These are phyloP conservation scores for Citrus australasica DNA, from an alignment of 345 rosid genomes.

Conservation along the genomic window DNA sequence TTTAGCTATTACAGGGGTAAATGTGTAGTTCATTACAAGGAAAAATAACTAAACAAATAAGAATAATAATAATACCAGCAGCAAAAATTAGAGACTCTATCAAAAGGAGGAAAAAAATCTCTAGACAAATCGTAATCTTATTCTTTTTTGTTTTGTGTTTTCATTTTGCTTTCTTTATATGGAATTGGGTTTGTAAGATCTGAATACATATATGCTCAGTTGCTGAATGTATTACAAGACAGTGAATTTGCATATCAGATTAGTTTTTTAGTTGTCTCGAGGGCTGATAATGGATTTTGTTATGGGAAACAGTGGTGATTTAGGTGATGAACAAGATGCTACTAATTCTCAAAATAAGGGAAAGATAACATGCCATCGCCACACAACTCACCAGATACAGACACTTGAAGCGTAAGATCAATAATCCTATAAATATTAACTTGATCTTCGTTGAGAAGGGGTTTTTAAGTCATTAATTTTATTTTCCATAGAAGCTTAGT, in stretches of 20 bases:
- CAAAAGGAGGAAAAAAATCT: neutral
- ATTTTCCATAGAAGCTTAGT: neutral
- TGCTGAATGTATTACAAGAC: too few relatives aligned
- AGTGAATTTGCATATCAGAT: neutral
- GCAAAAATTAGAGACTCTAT: neutral
- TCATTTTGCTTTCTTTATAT: neutral
- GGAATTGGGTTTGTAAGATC: neutral
- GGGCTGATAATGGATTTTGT: slow-evolving; percentile 16
- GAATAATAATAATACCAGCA: neutral
- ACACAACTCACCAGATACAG: slow-evolving; percentile 42
- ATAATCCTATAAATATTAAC: neutral
- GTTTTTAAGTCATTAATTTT: too few relatives aligned
- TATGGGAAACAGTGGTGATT: slow-evolving; percentile 24
- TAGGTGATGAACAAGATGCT: slow-evolving; percentile 36
- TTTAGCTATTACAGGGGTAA: neutral
- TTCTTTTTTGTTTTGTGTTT: neutral
- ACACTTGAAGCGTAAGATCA: slow-evolving; percentile 49
- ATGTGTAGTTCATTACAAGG: neutral
- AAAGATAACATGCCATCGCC: slow-evolving; percentile 48
- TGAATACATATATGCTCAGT: too few relatives aligned
- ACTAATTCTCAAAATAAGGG: slow-evolving; percentile 6
- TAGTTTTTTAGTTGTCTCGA: neutral
- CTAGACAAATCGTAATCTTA: neutral
- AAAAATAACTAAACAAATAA: neutral
- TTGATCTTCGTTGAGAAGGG: too few relatives aligned